A percentile compares a stretch with the other conserved stretches of the same genome.
phyloP scores from a whole-genome alignment of 768 basidiomycete species.

The Hygrocybe coccinea region DNA sequence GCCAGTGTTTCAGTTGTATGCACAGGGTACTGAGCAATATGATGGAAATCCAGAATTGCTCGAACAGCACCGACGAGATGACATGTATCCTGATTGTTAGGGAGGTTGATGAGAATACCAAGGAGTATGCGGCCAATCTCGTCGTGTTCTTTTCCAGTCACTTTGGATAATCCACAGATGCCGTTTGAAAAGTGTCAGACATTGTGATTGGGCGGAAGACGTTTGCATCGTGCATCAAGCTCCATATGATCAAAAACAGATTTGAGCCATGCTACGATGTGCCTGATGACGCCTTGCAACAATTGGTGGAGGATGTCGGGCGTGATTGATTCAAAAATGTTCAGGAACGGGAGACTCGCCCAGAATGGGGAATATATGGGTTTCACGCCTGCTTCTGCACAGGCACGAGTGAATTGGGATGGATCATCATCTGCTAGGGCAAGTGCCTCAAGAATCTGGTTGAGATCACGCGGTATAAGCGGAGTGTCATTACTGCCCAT shows the following conservation, averaged over 20 bases:
- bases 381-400: slow-evolving; percentile 20
- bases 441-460: slow-evolving; percentile 15
- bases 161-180: slow-evolving; percentile 33
- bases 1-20: slow-evolving; percentile 25
- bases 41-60: slow-evolving; percentile 33
- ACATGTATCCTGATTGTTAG: not conserved
- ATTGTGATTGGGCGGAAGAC: slow-evolving; percentile 25
- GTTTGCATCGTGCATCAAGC: slow-evolving; percentile 34
- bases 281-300: slow-evolving; percentile 45
- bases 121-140: slow-evolving; percentile 25
- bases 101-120: slow-evolving; percentile 17
- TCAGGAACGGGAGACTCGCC: slow-evolving; percentile 33
- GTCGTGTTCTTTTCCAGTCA: slow-evolving; percentile 38
- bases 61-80: slow-evolving; percentile 16
- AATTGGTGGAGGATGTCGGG: slow-evolving; percentile 48
- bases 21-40: slow-evolving; percentile 24
- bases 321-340: slow-evolving; percentile 40
- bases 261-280: slow-evolving; percentile 35
- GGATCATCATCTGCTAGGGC: slow-evolving; percentile 10
- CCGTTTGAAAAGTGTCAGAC: slow-evolving; percentile 35
- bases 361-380: slow-evolving; percentile 36
- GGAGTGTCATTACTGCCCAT: slow-evolving; percentile 13
- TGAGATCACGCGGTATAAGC: slow-evolving; percentile 10
- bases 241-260: slow-evolving; percentile 22
- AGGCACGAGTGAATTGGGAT: slow-evolving; percentile 13